A percentile compares a stretch with the other conserved stretches of the same genome.
phyloP scores from a whole-genome alignment of 371 early-diverging fungal species.

The Syncephalis fuscata region DNA sequence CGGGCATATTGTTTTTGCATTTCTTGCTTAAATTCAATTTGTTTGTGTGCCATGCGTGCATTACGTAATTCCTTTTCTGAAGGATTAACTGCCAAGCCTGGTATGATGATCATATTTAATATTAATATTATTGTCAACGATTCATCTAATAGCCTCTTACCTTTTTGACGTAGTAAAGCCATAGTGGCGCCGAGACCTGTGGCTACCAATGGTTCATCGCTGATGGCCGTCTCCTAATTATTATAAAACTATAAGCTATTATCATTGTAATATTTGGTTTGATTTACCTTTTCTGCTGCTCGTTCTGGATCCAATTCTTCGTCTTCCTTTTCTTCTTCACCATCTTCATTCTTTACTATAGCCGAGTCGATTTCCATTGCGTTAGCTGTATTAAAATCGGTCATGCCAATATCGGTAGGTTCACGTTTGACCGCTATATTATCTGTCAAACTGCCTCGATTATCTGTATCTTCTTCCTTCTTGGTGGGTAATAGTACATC shows the following conservation, averaged over 20 bases:
- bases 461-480: too few relatives aligned
- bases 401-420: too few relatives aligned
- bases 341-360: too few relatives aligned
- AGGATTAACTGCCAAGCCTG: neutral
- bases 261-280: too few relatives aligned
- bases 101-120: too few relatives aligned
- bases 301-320: neutral
- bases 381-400: too few relatives aligned
- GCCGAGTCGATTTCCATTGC: too few relatives aligned
- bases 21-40: conserved; percentile 16
- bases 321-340: too few relatives aligned
- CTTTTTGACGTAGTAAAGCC: conserved; percentile 57
- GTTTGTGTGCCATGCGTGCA: conserved; percentile 2
- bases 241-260: too few relatives aligned
- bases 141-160: conserved; percentile 8
- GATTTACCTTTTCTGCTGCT: neutral
- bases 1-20: conserved; percentile 52
- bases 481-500: too few relatives aligned
- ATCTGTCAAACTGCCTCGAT: too few relatives aligned
- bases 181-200: conserved; percentile 75
- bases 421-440: too few relatives aligned
- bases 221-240: conserved; percentile 14
- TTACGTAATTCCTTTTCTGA: conserved; percentile 4
- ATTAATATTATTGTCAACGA: neutral
- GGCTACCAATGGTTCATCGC: conserved; percentile 69